Evolutionary conservation across 257 asterid genomes (phyloP), one percentile per base, ranked within the genome.

Genomic region (Striga asiatica): DNA sequence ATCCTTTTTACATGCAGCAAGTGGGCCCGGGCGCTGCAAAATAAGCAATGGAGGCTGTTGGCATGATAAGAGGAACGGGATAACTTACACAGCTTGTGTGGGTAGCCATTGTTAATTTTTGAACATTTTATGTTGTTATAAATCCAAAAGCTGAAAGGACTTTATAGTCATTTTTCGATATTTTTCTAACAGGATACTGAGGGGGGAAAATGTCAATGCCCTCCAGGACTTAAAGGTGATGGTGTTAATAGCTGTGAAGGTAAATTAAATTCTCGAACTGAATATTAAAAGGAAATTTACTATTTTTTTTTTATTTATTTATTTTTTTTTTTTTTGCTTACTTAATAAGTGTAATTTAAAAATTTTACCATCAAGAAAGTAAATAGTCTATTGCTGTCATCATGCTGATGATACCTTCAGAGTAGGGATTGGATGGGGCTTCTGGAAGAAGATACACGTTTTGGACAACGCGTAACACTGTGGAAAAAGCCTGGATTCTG

Each of bases 11-110:
- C 34, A 47, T 56, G 65, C 75, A 76, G 81, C 81, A 52, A 76
- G 73, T 58, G 81, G 81, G 49, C 78, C 73, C 13, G 95, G 93
- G 46, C 73, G 89, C 55, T 85, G 97, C 84, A 77, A 79, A 65
- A 72, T 89, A 68, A 77, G 79, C 25, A 71, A 89, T 50, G 97
- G 97, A 56, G 97, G 95, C 64, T 89, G 95, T 76, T 89, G 97
- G 95, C 84, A 85, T 70, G 94, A 73, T 13, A 72, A 66, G 18
- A 67, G 48, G 64, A 68, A 79, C 25, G 94, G 94, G 45, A 78
- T 53, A 42, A 60, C 83, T 60, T 77, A 71, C 66, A 77, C 97
- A 53, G 94, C 95, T 58, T 89, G 97, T 73, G 45, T 77, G 92
- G 97, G 86, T 42, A n/a, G 93, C 83, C 29, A 47, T 52, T 51